Base-by-base conservation (phyloP, 352 stramenopile species). In the Phytophthora foliorum region DNA sequence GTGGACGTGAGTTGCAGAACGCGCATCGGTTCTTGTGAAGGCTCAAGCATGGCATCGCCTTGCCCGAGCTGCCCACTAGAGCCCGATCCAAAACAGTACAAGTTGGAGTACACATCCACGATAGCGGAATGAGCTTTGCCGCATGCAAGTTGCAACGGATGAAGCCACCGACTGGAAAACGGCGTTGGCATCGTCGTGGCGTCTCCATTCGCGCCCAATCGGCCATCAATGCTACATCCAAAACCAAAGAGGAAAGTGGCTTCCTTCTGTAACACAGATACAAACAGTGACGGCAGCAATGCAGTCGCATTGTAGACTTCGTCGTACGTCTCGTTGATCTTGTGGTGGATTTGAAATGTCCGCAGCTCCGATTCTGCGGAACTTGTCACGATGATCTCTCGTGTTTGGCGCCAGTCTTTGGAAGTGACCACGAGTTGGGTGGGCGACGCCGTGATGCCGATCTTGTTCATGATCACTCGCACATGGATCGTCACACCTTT, bases 301-400 rank as follows among this genome's bases (percentile, higher is more conserved):
- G 80, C 78, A 17, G 53, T 77, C 4, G 72, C 54, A 46, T 77
- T 81, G 71, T 78, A 90, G 0, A 85, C 52, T 27, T 86, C 73
- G 46, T 88, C 70, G 69, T 83, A 80, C 13, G 67, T 81, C 31
- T 88, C 75, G 62, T 85, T 48, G 29, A 90, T 85, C 63, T 86
- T 91, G 78, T 92, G 85, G 51, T 90, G 76, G 68, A 93, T 91
- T 71, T 89, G 81, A 46, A 91, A 83, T 13, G 81, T 90, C 7
- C 77, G 75, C 21, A 90, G 59, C 34, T 91, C 79, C 4, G 80
- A 78, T n/a, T 90, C 74, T 4, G 60, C 27, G 2, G 82, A 81
- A 34, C 72, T 84, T 16, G 66, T 55, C 17, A 89, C 67, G 3
- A 73, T 58, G 6, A 89, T 67, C 34, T 90, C 81, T 41, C 80